Evolutionary conservation across 2,329 filamentous ascomycete genomes (phyloP).

Genomic region (Dryadomyces quercivorus): DNA sequence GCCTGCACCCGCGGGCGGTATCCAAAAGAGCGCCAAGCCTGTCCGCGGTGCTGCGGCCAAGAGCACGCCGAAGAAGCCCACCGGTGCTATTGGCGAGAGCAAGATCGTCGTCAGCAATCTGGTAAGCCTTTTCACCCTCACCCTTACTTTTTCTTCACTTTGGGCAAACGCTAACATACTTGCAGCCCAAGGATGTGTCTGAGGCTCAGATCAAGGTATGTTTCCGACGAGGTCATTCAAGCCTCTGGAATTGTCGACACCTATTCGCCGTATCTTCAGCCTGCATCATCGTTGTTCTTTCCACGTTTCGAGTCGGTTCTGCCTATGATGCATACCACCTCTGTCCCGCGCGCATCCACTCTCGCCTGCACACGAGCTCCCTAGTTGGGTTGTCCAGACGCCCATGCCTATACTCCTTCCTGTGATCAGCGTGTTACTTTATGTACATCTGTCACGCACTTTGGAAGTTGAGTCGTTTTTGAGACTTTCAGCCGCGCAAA

Average conservation of each 20-base stretch:
- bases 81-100: constrained; percentile 57
- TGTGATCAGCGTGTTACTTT: constrained; percentile 20
- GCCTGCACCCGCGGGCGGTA: constrained; percentile 67
- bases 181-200: constrained; percentile 85
- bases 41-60: constrained; percentile 47
- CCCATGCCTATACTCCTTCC: constrained; percentile 25
- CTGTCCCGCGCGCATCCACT: not conserved
- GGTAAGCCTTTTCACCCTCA: constrained; percentile 56
- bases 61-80: constrained; percentile 54
- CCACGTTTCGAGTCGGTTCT: constrained; percentile 11
- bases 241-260: constrained; percentile 61
- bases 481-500: constrained; percentile 35
- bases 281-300: constrained; percentile 16
- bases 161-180: constrained; percentile 31
- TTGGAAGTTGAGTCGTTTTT: constrained; percentile 42
- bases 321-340: constrained; percentile 1
- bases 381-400: constrained; percentile 11
- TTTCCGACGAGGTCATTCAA: constrained; percentile 68
- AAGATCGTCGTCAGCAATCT: constrained; percentile 99
- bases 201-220: constrained; percentile 99
- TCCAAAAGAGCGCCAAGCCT: constrained; percentile 64
- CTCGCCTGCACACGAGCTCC: constrained; percentile 4
- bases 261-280: constrained; percentile 11
- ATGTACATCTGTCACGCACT: not conserved
- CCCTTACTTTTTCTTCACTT: not conserved